Conservation (phyloP, 2,329 filamentous ascomycete species). For the Xylariaceae sp. region DNA sequence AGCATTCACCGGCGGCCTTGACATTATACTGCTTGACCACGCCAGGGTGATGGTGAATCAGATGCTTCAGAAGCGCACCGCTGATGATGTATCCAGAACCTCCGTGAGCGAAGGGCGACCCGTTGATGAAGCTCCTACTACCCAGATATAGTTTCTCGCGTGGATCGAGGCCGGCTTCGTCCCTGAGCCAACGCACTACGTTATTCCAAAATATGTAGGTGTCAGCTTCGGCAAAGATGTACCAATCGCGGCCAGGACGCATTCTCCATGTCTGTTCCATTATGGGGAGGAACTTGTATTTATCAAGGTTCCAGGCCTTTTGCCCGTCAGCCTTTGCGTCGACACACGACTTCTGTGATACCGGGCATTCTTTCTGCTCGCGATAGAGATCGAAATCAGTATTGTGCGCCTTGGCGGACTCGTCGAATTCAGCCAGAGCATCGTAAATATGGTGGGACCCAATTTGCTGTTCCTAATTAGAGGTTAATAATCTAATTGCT, state of each 20-base stretch:
- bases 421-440: conserved; percentile 31
- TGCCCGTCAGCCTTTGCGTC: conserved; percentile 27
- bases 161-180: conserved; percentile 34
- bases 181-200: conserved; percentile 44
- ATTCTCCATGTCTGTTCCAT: conserved; percentile 50
- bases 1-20: conserved; percentile 40
- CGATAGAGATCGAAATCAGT: conserved; percentile 42
- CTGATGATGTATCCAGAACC: conserved; percentile 55
- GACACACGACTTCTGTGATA: conserved; percentile 41
- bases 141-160: conserved; percentile 45
- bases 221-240: conserved; percentile 56
- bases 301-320: conserved; percentile 51
- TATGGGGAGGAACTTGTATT: conserved; percentile 59
- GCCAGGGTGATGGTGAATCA: conserved; percentile 39
- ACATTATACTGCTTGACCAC: conserved; percentile 44
- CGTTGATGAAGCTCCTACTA: conserved; percentile 42
- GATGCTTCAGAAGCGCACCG: conserved; percentile 44
- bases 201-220: conserved; percentile 55
- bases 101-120: conserved; percentile 50
- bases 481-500: too few species aligned
- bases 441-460: conserved; percentile 39
- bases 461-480: conserved; percentile 42
- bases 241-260: conserved; percentile 52
- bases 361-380: conserved; percentile 40
- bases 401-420: conserved; percentile 34